Conservation (phyloP, 257 asterid species). For the Craterostigma plantagineum region DNA sequence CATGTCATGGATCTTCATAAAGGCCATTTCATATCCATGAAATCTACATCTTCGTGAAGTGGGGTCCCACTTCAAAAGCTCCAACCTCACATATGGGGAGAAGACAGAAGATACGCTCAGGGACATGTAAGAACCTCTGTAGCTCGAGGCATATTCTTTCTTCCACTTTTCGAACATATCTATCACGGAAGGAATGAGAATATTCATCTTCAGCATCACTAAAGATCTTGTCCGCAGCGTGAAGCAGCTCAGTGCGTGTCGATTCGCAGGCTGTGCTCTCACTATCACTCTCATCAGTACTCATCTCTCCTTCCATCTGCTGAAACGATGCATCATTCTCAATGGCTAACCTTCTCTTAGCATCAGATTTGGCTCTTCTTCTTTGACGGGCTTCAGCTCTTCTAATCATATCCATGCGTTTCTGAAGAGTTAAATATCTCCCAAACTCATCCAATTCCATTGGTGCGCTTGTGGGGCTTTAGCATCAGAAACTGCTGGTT, state of each 20-base stretch:
- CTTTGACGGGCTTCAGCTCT: constrained; percentile 52
- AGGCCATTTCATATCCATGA: constrained; percentile 77
- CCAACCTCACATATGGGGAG: constrained; percentile 88
- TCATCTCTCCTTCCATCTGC: constrained; percentile 82
- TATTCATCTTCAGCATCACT: constrained; percentile 81
- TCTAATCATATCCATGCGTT: constrained; percentile 58
- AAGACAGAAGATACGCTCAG: constrained; percentile 58
- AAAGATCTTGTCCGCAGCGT: constrained; percentile 60
- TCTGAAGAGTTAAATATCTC: constrained; percentile 63
- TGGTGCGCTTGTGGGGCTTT: constrained; percentile 44
- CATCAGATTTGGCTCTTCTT: constrained; percentile 53
- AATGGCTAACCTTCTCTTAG: constrained; percentile 41
- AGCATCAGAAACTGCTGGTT: constrained; percentile 35
- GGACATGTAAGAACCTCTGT: constrained; percentile 89
- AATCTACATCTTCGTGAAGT: constrained; percentile 76
- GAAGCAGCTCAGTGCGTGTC: constrained; percentile 51
- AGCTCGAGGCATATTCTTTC: constrained; percentile 59
- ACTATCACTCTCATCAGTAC: constrained; percentile 94
- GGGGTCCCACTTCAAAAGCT: constrained; percentile 99
- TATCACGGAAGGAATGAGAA: constrained; percentile 56
- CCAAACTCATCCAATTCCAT: constrained; percentile 81
- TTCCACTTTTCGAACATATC: constrained; percentile 73
- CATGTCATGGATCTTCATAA: no score
- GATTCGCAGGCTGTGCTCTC: constrained; percentile 74
- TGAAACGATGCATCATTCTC: constrained; percentile 29